Conservation (phyloP, 306 rosid genomes). For the Geum urbanum region DNA sequence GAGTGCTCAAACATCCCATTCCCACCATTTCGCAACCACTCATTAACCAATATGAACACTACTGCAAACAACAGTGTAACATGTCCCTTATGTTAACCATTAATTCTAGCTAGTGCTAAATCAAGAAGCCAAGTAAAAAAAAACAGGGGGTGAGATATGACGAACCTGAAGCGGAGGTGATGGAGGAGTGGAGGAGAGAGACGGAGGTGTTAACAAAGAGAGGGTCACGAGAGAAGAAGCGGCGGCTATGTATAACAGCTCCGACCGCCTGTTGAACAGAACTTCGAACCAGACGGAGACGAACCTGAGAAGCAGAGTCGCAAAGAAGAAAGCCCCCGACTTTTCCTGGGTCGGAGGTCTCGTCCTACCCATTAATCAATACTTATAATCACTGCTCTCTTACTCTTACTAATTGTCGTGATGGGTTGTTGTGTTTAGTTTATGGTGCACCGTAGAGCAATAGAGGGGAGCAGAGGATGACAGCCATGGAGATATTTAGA, state of each 20-base stretch:
- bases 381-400: no score
- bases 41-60: conserved; percentile 52
- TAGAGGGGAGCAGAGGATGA: not conserved
- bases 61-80: conserved; percentile 41
- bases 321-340: conserved; percentile 51
- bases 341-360: conserved; percentile 21
- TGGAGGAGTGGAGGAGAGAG: conserved; percentile 72
- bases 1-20: conserved; percentile 82
- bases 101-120: no score
- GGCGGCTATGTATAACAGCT: conserved; percentile 50
- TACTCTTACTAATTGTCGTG: no score
- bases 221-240: conserved; percentile 46
- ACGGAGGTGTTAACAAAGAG: conserved; percentile 82
- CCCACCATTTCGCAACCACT: conserved; percentile 43
- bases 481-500: not conserved
- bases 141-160: not conserved
- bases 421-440: no score
- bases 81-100: no score
- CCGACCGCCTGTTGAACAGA: conserved; percentile 37
- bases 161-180: conserved; percentile 75
- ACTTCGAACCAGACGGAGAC: conserved; percentile 52
- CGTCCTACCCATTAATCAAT: conserved; percentile 27
- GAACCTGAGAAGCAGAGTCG: conserved; percentile 55
- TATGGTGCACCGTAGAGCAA: not conserved
- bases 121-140: not conserved